Conservation (phyloP, 495 filamentous ascomycete species). For the Aspergillus homomorphus region DNA sequence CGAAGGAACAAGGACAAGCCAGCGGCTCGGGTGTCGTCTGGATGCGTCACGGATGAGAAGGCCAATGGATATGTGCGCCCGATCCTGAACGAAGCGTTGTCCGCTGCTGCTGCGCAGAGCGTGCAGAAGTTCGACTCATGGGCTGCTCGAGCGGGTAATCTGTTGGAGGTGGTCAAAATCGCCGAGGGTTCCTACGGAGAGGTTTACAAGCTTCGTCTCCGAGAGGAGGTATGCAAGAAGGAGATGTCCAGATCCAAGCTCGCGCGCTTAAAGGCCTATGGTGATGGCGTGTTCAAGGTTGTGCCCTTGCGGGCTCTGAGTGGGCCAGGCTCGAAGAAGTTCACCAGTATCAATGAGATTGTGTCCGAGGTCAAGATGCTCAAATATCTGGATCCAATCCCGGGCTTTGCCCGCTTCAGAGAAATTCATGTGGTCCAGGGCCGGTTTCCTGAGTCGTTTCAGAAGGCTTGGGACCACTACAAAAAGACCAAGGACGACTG, state of each 20-base stretch:
- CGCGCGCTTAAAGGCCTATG: constrained; percentile 38
- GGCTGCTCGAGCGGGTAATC: constrained; percentile 39
- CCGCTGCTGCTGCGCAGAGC: constrained; percentile 34
- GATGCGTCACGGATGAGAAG: constrained; percentile 36
- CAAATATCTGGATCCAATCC: constrained; percentile 70
- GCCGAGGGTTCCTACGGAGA: constrained; percentile 53
- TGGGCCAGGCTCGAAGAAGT: constrained; percentile 45
- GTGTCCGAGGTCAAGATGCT: constrained; percentile 70
- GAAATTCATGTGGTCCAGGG: constrained; percentile 72
- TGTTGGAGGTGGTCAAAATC: constrained; percentile 46
- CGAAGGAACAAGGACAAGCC: constrained; percentile 23
- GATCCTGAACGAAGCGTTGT: constrained; percentile 40
- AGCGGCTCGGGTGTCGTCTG: constrained; percentile 30
- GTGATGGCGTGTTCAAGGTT: constrained; percentile 49
- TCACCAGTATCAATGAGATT: constrained; percentile 53
- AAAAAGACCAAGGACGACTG: constrained; percentile 57
- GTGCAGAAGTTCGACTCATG: constrained; percentile 44
- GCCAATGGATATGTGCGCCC: constrained; percentile 37
- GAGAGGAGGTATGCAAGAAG: constrained; percentile 34
- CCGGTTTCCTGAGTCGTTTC: constrained; percentile 58
- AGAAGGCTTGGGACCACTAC: constrained; percentile 63
- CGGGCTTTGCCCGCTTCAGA: constrained; percentile 90
- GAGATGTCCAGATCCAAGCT: constrained; percentile 42
- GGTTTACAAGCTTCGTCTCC: constrained; percentile 46
- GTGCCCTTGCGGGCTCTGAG: constrained; percentile 46